These are phyloP conservation scores for Diaporthe batatas DNA, from an alignment of 2,329 filamentous ascomycete species.

Conservation along the genomic window DNA sequence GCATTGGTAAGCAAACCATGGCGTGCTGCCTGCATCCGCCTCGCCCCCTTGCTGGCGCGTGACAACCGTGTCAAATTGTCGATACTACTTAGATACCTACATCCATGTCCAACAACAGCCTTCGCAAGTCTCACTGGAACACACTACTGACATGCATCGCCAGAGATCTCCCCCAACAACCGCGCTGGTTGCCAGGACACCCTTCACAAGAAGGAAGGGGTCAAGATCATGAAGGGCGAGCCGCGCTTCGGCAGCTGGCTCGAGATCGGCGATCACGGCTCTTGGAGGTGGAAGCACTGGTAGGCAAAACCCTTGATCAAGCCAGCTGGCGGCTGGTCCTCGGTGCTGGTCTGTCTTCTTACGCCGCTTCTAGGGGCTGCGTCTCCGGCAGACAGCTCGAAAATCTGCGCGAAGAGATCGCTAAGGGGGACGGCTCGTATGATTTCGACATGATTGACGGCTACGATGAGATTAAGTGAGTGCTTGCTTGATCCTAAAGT, in stretches of 20 bases:
- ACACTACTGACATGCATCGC: not conserved
- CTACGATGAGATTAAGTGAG: constrained; percentile 78
- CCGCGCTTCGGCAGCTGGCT: constrained; percentile 83
- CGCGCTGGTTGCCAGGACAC: constrained; percentile 81
- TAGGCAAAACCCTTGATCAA: constrained; percentile 57
- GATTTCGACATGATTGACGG: constrained; percentile 81
- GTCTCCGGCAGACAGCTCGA: constrained; percentile 81
- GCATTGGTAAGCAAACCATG: constrained; percentile 57
- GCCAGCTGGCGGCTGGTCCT: not conserved
- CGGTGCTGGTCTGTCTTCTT: not conserved
- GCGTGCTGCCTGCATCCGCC: not conserved
- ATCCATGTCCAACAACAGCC: not conserved
- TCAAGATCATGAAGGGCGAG: constrained; percentile 84
- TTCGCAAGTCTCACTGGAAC: not conserved
- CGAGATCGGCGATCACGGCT: constrained; percentile 69
- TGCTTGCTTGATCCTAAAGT: constrained; percentile 35
- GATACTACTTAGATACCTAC: constrained; percentile 5
- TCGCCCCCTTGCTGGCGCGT: not conserved
- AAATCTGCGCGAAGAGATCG: constrained; percentile 72
- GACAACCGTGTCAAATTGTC: not conserved
- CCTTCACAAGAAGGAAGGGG: constrained; percentile 76
- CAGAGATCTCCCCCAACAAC: constrained; percentile 78
- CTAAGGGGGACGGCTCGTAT: constrained; percentile 57
- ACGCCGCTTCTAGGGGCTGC: constrained; percentile 78
- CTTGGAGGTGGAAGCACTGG: constrained; percentile 90